Conservation (phyloP, 2,329 filamentous ascomycete genomes). For the Colletotrichum sansevieriae region DNA sequence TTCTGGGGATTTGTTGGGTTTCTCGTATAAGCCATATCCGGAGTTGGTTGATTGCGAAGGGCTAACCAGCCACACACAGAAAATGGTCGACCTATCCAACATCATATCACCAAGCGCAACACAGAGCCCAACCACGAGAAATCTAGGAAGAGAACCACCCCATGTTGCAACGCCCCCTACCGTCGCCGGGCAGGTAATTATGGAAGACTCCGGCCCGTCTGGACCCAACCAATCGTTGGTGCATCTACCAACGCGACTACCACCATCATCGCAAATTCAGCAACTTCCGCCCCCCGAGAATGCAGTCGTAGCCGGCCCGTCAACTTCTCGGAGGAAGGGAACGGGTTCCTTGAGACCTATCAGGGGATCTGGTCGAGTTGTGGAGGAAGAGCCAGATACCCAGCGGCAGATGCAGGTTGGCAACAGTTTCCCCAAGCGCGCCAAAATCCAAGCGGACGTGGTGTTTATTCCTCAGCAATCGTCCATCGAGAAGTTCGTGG, state of each 20-base stretch:
- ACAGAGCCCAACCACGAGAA: conserved; percentile 26
- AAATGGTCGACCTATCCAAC: conserved; percentile 42
- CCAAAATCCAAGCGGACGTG: conserved; percentile 34
- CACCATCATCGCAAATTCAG: conserved; percentile 13
- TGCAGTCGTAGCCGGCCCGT: not conserved
- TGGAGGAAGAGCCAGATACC: conserved; percentile 37
- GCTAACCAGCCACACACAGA: conserved; percentile 37
- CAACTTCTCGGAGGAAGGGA: conserved; percentile 30
- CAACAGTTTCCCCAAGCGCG: conserved; percentile 43
- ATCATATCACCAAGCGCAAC: conserved; percentile 39
- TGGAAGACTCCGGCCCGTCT: conserved; percentile 12
- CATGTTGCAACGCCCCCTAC: conserved; percentile 4
- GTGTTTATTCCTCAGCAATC: conserved; percentile 39
- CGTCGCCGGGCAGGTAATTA: conserved; percentile 6
- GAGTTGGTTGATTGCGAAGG: not conserved
- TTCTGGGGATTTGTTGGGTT: not conserved
- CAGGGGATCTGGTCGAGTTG: conserved; percentile 9
- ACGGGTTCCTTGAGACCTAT: conserved; percentile 33
- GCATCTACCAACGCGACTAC: conserved; percentile 15
- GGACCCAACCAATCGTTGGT: conserved; percentile 27
- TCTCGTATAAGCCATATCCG: conserved; percentile 1
- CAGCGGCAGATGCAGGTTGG: conserved; percentile 42
- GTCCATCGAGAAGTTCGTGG: conserved; percentile 49
- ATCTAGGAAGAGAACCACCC: conserved; percentile 17
- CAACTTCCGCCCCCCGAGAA: not conserved